Evolutionary conservation across 345 rosid species (phyloP).

Genomic region (Kernera saxatilis): DNA sequence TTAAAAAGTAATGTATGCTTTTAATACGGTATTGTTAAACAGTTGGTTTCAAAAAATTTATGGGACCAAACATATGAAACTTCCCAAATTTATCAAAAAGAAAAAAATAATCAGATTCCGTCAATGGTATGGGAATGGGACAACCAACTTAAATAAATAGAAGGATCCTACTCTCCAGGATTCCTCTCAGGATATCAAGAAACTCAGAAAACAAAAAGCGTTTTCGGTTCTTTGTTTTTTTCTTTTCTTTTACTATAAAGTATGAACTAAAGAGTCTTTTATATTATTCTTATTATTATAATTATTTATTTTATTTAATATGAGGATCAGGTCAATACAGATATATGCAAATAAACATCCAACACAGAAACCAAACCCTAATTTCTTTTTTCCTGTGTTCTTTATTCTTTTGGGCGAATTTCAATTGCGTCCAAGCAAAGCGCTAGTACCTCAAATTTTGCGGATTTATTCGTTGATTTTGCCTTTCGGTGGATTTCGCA

Average conservation of each 20-base stretch:
- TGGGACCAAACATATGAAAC: too few relatives aligned
- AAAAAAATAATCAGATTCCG: too few relatives aligned
- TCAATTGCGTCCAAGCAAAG: constrained; percentile 28
- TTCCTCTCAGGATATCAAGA: too few relatives aligned
- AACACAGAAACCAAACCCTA: constrained; percentile 31
- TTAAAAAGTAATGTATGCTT: too few relatives aligned
- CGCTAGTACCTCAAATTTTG: background rate
- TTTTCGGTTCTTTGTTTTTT: background rate
- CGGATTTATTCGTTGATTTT: background rate
- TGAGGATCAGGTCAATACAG: background rate
- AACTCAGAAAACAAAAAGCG: background rate
- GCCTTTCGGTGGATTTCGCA: background rate
- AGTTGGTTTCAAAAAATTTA: too few relatives aligned
- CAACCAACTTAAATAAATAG: too few relatives aligned
- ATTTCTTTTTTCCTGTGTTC: background rate
- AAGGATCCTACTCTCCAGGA: too few relatives aligned
- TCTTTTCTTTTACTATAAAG: background rate
- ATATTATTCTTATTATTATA: background rate
- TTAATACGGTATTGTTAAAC: too few relatives aligned
- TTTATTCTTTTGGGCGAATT: constrained; percentile 25
- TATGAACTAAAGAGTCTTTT: background rate
- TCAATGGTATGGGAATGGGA: too few relatives aligned
- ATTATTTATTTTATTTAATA: background rate
- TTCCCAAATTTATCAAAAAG: too few relatives aligned
- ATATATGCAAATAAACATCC: constrained; percentile 19